Conservation (phyloP, 495 filamentous ascomycete species). For the Lepidopterella palustris region DNA sequence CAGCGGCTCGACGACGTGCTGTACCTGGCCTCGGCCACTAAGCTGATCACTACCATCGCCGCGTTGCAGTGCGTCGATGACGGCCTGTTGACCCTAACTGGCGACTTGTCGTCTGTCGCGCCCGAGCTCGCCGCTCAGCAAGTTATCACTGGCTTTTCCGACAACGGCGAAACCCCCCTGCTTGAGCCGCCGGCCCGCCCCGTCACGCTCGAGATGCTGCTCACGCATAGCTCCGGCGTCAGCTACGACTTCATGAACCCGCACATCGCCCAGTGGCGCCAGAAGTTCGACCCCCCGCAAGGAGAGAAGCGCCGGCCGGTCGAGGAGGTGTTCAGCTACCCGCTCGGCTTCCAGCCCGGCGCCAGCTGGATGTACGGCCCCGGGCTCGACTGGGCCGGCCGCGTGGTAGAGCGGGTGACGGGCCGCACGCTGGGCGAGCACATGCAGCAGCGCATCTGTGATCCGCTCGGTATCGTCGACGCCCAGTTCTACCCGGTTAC, state of each 20-base stretch:
- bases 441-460: background rate
- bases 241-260: background rate
- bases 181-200: background rate
- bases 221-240: background rate
- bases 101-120: constrained; percentile 6
- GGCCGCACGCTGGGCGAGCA: background rate
- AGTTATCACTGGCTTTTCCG: constrained; percentile 25
- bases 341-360: constrained; percentile 32
- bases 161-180: background rate
- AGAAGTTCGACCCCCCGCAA: background rate
- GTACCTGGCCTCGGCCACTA: constrained; percentile 7
- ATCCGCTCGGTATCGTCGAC: constrained; percentile 33
- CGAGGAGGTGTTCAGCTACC: constrained; percentile 1
- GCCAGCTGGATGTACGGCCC: constrained; percentile 23
- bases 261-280: background rate
- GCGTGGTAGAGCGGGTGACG: background rate
- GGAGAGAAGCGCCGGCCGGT: background rate
- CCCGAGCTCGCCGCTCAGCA: constrained; percentile 24
- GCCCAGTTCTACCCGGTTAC: constrained; percentile 38
- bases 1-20: constrained; percentile 21
- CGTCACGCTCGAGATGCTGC: background rate
- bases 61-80: constrained; percentile 7
- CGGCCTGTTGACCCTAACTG: constrained; percentile 3
- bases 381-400: constrained; percentile 25
- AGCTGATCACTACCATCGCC: constrained; percentile 12